phyloP scores from a whole-genome alignment of 371 early-diverging fungal species.

The Lichtheimia corymbifera region DNA sequence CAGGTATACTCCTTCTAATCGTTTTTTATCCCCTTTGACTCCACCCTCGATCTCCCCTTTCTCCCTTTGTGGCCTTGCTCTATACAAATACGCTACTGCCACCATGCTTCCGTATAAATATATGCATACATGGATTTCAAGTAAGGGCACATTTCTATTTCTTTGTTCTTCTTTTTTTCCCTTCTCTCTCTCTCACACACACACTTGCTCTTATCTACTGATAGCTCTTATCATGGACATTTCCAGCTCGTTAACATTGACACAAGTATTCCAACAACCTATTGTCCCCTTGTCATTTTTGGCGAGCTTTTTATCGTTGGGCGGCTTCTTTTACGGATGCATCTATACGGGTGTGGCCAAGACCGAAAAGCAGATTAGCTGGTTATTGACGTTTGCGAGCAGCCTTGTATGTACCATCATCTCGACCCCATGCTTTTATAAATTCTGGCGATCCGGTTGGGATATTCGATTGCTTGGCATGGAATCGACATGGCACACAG shows the following conservation, averaged over 20 bases:
- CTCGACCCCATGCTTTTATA: constrained; percentile 23
- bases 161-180: no score
- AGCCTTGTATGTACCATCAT: constrained; percentile 26
- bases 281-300: constrained; percentile 22
- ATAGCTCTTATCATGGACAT: no score
- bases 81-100: no score
- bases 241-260: constrained; percentile 9
- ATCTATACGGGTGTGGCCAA: constrained; percentile 20
- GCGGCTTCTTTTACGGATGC: constrained; percentile 24
- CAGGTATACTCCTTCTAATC: no score
- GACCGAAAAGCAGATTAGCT: constrained; percentile 32
- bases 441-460: constrained; percentile 24
- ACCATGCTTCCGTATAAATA: no score
- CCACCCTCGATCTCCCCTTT: no score
- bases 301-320: constrained; percentile 14
- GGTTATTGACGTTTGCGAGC: constrained; percentile 33
- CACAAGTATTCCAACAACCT: constrained; percentile 25
- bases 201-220: no score
- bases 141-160: no score
- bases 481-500: constrained; percentile 19
- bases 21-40: no score
- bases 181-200: no score
- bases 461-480: constrained; percentile 20
- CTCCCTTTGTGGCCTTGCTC: no score
- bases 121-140: no score